A percentile compares a stretch with the other conserved stretches of the same genome.
These are phyloP conservation scores for Guillardia theta DNA, from an alignment of 78 protist species.

Conservation along the genomic window DNA sequence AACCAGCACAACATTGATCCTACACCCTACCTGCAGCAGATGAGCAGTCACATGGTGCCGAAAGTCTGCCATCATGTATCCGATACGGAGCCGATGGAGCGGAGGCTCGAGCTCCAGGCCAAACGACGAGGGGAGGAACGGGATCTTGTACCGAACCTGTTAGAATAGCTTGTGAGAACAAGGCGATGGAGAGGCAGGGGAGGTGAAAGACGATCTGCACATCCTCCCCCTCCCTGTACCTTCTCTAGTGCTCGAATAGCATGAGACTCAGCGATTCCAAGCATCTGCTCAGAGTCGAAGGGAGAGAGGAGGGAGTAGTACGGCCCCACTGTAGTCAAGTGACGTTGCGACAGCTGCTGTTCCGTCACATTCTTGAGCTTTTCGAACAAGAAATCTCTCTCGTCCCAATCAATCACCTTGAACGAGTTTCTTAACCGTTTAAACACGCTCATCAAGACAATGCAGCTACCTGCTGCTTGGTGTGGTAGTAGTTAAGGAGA, in stretches of 20 bases:
- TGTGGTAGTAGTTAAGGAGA: constrained; percentile 16
- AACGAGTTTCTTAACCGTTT: too few relatives aligned
- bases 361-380: not conserved
- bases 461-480: not conserved
- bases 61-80: not conserved
- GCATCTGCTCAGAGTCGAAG: not conserved
- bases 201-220: too few relatives aligned
- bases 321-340: not conserved
- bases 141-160: too few relatives aligned
- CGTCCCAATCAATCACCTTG: not conserved
- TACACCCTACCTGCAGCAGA: too few relatives aligned
- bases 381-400: not conserved
- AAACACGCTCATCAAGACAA: not conserved
- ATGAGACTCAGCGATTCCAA: not conserved
- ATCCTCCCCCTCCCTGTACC: too few relatives aligned
- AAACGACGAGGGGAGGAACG: not conserved
- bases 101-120: constrained; percentile 8
- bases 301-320: constrained; percentile 22
- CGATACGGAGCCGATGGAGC: not conserved
- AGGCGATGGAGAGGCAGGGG: too few relatives aligned
- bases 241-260: not conserved
- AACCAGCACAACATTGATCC: too few relatives aligned
- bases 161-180: too few relatives aligned
- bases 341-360: not conserved
- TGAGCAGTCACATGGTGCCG: constrained; percentile 24